Evolutionary conservation across 345 rosid genomes (phyloP), one percentile per base, ranked within the genome.

Genomic region (Microthlaspi erraticum): DNA sequence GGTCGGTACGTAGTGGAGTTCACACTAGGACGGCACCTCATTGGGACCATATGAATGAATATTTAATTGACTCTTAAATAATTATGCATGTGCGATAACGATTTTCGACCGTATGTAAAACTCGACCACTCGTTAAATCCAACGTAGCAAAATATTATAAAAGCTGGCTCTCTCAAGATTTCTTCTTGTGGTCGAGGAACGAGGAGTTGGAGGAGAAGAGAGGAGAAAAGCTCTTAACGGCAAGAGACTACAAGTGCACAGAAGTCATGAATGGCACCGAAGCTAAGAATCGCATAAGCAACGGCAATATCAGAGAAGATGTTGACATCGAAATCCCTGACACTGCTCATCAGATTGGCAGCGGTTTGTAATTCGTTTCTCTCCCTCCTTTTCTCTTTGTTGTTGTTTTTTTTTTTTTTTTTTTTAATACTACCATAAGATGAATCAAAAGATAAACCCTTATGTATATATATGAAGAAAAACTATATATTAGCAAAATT

Each of bases 311-410:
- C 37, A 41, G 60, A 14, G 60, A 33, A 33, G 42, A 34, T 32
- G 17, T 33, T 16, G 60, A 34, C 34, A 16, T 55, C n/a, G 42
- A 55, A 34, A 5, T 55, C 26, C 60, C 60, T 34, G 61, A 36
- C 44, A 56, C 61, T 56, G 61, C 43, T 56, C 61, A 56, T 56
- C 61, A 56, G 61, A 56, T 56, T 36, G 36, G 61, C 44, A 56
- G 29, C 61, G 61, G 61, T 56, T 34, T 17, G 61, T 34, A 56
- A 36, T 12, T 50, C 14, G 43, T 56, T 17, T 34, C 43, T 55
- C 55, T n/a, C 57, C 10, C n/a, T 52, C 10, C 17, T 13, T 13
- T 52, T 52, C 36, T 52, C 37, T 53, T 53, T 53, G 37, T 31
- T 53, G 13, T 29, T 33, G 6, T 12, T 6, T 10, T 52, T 53